phyloP scores from a whole-genome alignment of 2,329 filamentous ascomycete species.

The Diplodia scrobiculata region DNA sequence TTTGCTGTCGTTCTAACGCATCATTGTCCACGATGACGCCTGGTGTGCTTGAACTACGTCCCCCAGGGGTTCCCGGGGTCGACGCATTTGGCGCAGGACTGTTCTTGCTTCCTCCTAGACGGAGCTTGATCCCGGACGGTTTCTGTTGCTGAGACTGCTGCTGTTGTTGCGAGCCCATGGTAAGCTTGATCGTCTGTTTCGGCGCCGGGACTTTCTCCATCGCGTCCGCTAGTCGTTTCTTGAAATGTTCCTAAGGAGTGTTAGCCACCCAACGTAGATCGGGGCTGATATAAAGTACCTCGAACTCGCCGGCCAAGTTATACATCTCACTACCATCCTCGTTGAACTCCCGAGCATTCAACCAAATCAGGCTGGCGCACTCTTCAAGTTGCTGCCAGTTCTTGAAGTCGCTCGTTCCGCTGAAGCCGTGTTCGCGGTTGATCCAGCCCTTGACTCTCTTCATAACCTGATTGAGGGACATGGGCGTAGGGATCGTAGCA shows the following conservation, averaged over 20 bases:
- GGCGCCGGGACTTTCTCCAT: slow-evolving; percentile 73
- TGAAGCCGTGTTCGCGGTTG: slow-evolving; percentile 62
- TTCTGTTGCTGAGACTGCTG: slow-evolving; percentile 43
- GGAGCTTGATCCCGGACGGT: slow-evolving; percentile 62
- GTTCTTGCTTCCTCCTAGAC: slow-evolving; percentile 58
- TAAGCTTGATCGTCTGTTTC: slow-evolving; percentile 78
- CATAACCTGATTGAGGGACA: slow-evolving; percentile 75
- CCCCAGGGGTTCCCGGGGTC: slow-evolving; percentile 44
- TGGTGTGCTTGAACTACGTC: slow-evolving; percentile 48
- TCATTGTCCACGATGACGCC: slow-evolving; percentile 59
- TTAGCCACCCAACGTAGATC: neutral
- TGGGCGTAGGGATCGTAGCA: slow-evolving; percentile 75
- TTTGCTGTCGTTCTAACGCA: slow-evolving; percentile 56
- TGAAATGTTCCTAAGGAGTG: slow-evolving; percentile 64
- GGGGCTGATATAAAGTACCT: slow-evolving; percentile 59
- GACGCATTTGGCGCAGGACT: slow-evolving; percentile 40
- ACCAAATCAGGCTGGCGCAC: slow-evolving; percentile 79
- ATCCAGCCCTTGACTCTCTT: slow-evolving; percentile 75
- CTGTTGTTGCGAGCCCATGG: slow-evolving; percentile 50
- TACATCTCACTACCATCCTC: slow-evolving; percentile 88
- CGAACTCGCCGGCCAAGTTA: slow-evolving; percentile 72
- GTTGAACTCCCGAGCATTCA: slow-evolving; percentile 85
- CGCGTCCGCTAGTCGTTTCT: slow-evolving; percentile 68
- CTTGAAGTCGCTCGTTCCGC: slow-evolving; percentile 69
- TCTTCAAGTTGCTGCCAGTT: slow-evolving; percentile 81